Conservation (phyloP, 1,139 yeast species). For the Debaryomyces psychrophilus region DNA sequence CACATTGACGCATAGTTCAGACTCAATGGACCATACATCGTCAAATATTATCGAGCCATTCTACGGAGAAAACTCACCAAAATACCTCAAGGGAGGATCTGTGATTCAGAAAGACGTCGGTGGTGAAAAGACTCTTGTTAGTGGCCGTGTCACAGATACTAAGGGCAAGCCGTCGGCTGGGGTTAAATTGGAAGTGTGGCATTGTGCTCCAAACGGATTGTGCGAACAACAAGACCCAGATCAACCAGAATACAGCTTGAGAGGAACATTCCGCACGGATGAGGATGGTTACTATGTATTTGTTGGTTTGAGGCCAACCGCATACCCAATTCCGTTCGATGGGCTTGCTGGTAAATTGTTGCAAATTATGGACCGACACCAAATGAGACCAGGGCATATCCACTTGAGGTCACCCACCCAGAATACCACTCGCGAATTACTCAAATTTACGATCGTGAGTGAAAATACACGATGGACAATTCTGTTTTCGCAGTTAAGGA, state of each 20-base stretch:
- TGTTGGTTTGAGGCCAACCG: constrained; percentile 20
- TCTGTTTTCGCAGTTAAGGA: constrained; percentile 36
- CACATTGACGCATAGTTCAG: constrained; percentile 24
- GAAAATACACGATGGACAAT: constrained; percentile 29
- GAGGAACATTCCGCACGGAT: constrained; percentile 20
- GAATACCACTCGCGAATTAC: constrained; percentile 25
- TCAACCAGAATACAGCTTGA: constrained; percentile 23
- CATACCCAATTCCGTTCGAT: constrained; percentile 22
- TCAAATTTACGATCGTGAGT: constrained; percentile 23
- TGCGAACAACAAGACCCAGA: constrained; percentile 28
- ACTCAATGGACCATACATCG: constrained; percentile 25
- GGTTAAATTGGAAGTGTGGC: constrained; percentile 22
- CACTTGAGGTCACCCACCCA: constrained; percentile 29
- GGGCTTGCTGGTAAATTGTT: constrained; percentile 23
- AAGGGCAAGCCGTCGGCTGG: constrained; percentile 19
- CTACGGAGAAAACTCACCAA: constrained; percentile 31
- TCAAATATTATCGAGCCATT: constrained; percentile 33
- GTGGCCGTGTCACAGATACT: constrained; percentile 24
- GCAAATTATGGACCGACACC: constrained; percentile 21
- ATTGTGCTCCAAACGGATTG: constrained; percentile 21
- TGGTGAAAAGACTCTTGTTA: constrained; percentile 27
- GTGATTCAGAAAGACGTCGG: constrained; percentile 35
- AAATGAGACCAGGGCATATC: constrained; percentile 22
- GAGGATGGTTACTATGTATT: constrained; percentile 18
- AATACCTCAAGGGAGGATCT: constrained; percentile 28